Evolutionary conservation across 192 early-diverging fungal species (phyloP), one percentile per base, ranked within the genome.

Genomic region (Helicostylum pulchrum): DNA sequence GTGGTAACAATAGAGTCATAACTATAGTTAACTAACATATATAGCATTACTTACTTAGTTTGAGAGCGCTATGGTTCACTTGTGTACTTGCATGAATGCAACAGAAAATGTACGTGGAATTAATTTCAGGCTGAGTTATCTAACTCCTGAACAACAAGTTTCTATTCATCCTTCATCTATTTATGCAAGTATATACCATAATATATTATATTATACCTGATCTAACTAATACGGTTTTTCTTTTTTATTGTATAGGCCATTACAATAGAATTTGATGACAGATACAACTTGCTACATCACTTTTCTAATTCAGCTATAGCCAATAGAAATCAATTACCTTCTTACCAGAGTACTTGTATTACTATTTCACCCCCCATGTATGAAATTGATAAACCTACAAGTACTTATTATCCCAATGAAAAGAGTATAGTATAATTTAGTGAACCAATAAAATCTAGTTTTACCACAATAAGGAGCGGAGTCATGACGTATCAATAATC

Each of bases 41-140:
- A 30, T 49, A n/a, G 48, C 12, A 42, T 26, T 45, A 55, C 17
- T 30, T 30, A 21, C 31, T 42, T n/a, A 70, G 68, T 70, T 70
- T 57, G 68, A 70, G 50, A 42, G 26, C 19, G 61, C 52, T 31
- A 70, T 70, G 53, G 32, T 64, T n/a, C 53, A 70, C 34, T 39
- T 70, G 11, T 70, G 68, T 57, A 56, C 61, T 26, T 64, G 68
- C 53, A 70, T 70, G 54, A 70, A 70, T 64, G 68, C 68, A 12
- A 70, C 68, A 11, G 68, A 70, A 70, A 70, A 70, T 56, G 63
- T 70, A 36, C 61, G 68, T 17, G 68, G 68, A 30, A 70, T 70
- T 46, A 70, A 70, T 31, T 63, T 58, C 31, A 63, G 68, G n/a
- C 49, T 70, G 21, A 57, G 46, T 10, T 64, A 56, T 32, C 30